phyloP scores from a whole-genome alignment of 345 rosid species.

The rapeseed (Brassica napus) region Da-Ae NC_063435.1:26253501-26254000 shows the following conservation, averaged over 20 bases:
- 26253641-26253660: slow-evolving; percentile 26
- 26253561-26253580: slow-evolving; percentile 31
- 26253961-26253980: not conserved
- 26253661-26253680: slow-evolving; percentile 32
- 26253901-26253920: not conserved
- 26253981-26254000: not conserved
- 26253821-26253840: not conserved
- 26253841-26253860: slow-evolving; percentile 29
- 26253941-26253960: not conserved
- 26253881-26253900: slow-evolving; percentile 13
- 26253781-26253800: slow-evolving; percentile 32
- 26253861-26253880: slow-evolving; percentile 22
- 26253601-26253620: slow-evolving; percentile 16
- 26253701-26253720: slow-evolving; percentile 21
- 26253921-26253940: not conserved
- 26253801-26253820: slow-evolving; percentile 10
- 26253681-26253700: slow-evolving; percentile 33
- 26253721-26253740: slow-evolving; percentile 1
- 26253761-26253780: slow-evolving; percentile 35
- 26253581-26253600: slow-evolving; percentile 26
- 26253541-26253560: slow-evolving; percentile 1
- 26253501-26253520: not conserved
- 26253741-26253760: slow-evolving; percentile 24
- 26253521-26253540: slow-evolving; percentile 19
- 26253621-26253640: slow-evolving; percentile 36